Evolutionary conservation across 257 asterid genomes (phyloP), one percentile per base, ranked within the genome.

Genomic region (Nyctanthes arbortristis): DNA sequence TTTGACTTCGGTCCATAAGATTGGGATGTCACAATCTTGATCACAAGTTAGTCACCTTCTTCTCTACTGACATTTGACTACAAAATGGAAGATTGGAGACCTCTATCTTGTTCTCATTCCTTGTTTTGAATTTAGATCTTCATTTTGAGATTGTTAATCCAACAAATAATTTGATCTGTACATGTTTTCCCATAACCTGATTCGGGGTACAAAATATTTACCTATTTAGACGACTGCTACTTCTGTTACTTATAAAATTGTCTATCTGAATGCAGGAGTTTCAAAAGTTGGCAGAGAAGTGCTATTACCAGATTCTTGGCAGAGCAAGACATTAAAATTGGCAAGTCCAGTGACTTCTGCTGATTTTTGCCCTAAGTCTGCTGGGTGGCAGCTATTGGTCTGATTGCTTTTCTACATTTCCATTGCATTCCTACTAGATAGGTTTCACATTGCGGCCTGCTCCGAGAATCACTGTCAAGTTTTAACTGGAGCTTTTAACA

Each of bases 201-300:
- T 35, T 35, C n/a, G n/a, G n/a, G n/a, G n/a, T n/a, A n/a, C n/a
- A n/a, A 37, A 1, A 37, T 2, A 37, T 37, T 37, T 37, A 10
- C n/a, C 2, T 2, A 37, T 37, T 12, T 12, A 12, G 4, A n/a
- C 3, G n/a, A 3, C 13, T 37, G 45, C 5, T 39, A 11, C 45
- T 37, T 37, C 43, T 36, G 43, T 36, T 32, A 32, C 35, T 11
- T 11, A 37, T 29, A 7, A 54, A 54, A 14, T 34, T 20, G 39
- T 14, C 5, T 16, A 5, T 7, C 0, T 49, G 71, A 39, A 62
- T 58, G 72, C 69, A 79, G 79, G 79, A 80, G 79, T 69, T 80
- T 80, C 72, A 80, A 80, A 66, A 71, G 84, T 31, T 80, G 84
- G 84, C 81, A 80, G 72, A 76, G 59, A 67, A 76, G 52, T 47